Base-by-base conservation (phyloP, 2,329 filamentous ascomycete species). In the Beauveria varroae region DNA sequence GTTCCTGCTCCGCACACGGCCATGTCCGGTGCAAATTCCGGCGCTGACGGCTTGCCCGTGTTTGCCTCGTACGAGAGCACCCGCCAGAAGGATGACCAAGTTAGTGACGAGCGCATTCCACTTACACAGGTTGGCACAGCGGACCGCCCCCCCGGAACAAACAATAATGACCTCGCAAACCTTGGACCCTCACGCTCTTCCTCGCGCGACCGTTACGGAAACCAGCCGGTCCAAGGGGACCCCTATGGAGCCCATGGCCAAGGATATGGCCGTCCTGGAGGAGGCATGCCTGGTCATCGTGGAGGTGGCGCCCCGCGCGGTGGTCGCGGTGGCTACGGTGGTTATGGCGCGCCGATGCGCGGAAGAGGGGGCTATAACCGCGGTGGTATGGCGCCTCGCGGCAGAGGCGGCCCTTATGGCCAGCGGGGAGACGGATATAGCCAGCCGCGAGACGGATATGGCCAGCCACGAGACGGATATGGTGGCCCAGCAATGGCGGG, bases 91-190 rank as follows among this genome's bases (percentile, higher is more conserved):
- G 81, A 86, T 37, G 83, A 84, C 61, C 78, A 78, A 62, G 80
- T 78, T 65, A 86, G 83, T 68, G 89, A 92, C 65, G 89, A 92
- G 71, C 82, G 82, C 60, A 82, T 88, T 18, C 89, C 89, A 0
- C 75, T 92, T 62, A 93, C 89, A 20, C 79, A 83, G 8, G 78
- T 81, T 56, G 86, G 85, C 60, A 85, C 86, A 3, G 83, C 83
- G 20, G 80, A 87, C 44, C 78, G 79, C 66, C 84, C 81, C 3
- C 80, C 79, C 22, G 81, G 77, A 64, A 75, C 74, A 64, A 71
- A 70, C 64, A 70, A 67, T 67, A 73, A 75, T 57, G 79, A 79
- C 58, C 68, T 75, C 60, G 71, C 70, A 22, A 72, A 67, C 62
- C 71, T 73, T 12, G 67, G 64, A 22, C 75, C 71, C 20, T 73